phyloP scores from a whole-genome alignment of 331 rosid genomes.

The Malus hybrid region DNA sequence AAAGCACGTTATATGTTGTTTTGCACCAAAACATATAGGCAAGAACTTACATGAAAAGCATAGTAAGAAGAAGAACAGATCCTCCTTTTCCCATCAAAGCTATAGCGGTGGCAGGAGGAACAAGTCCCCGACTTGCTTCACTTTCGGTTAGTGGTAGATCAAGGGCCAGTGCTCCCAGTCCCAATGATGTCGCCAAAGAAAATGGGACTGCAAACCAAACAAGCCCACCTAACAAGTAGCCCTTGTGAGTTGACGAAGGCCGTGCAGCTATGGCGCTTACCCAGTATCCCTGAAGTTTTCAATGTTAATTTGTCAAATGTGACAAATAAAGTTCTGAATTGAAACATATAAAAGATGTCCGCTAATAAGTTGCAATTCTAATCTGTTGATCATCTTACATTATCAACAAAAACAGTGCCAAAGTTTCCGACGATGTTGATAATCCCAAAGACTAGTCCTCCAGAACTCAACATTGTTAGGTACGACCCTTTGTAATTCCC shows the following conservation, averaged over 20 bases:
- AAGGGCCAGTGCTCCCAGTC: constrained; percentile 88
- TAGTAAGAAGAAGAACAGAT: constrained; percentile 79
- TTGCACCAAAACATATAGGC: not conserved
- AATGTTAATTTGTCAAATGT: not conserved
- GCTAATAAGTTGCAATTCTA: not conserved
- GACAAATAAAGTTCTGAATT: not conserved
- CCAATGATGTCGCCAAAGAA: constrained; percentile 85
- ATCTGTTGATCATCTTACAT: constrained; percentile 40
- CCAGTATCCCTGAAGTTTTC: constrained; percentile 79
- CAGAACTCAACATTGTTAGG: constrained; percentile 85
- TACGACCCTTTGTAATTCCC: constrained; percentile 84
- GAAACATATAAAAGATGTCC: too few species aligned
- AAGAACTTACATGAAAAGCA: constrained; percentile 83
- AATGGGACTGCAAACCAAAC: constrained; percentile 99
- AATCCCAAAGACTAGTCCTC: constrained; percentile 81
- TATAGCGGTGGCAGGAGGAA: constrained; percentile 89
- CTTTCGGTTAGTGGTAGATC: constrained; percentile 67
- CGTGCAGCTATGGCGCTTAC: constrained; percentile 94
- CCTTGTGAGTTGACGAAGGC: constrained; percentile 95
- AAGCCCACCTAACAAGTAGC: constrained; percentile 88
- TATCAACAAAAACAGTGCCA: constrained; percentile 92
- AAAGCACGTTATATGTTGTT: not conserved
- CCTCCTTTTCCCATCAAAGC: constrained; percentile 97
- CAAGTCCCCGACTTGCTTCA: constrained; percentile 85
- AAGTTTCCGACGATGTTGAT: constrained; percentile 86